Evolutionary conservation across 2,329 filamentous ascomycete genomes (phyloP), one percentile per base, ranked within the genome.

Genomic region (Cladosporium austrohemisphaericum): DNA sequence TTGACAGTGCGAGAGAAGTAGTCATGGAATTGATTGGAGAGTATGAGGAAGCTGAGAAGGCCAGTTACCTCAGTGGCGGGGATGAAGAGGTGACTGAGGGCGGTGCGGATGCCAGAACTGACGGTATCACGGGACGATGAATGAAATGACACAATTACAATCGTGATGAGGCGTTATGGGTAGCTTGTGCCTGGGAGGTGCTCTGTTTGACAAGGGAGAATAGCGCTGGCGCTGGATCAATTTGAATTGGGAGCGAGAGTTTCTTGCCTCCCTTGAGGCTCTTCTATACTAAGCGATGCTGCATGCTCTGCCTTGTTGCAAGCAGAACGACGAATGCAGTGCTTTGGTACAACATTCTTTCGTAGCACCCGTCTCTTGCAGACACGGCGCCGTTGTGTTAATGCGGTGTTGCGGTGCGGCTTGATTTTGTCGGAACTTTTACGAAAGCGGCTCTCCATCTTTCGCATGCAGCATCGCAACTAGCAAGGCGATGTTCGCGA

Each of bases 11-110:
- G 26, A 82, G 88, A 57, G 86, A 93, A 64, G 92, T 97, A 4
- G 92, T 97, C 16, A 83, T 85, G 61, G 92, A 95, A 67, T 73
- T 97, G 55, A 92, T 97, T 64, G 80, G 82, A 44, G 93, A 98
- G 75, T 98, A 98, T 66, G 92, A 97, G 71, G 91, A 92, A 23
- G 93, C 93, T 4, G 93, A 98, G 69, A 80, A 86, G 64, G 83
- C 88, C 26, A 85, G 95, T 63, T 98, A 98, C 67, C 74, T 98
- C 44, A 92, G 86, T 63, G 58, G 57, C 7, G 44, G 44, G 9
- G 54, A 53, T 23, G 54, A 54, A 10, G 60, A 58, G 28, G 46
- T 53, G 5, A 57, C 60, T 14, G 60, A 61, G 14, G 60, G 56
- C 8, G 65, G 62, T 7, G 60, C 58, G 10, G 65, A 66, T 58